These are phyloP conservation scores for Helicostylum pulchrum DNA, from an alignment of 192 early-diverging fungal genomes.

Conservation along the genomic window DNA sequence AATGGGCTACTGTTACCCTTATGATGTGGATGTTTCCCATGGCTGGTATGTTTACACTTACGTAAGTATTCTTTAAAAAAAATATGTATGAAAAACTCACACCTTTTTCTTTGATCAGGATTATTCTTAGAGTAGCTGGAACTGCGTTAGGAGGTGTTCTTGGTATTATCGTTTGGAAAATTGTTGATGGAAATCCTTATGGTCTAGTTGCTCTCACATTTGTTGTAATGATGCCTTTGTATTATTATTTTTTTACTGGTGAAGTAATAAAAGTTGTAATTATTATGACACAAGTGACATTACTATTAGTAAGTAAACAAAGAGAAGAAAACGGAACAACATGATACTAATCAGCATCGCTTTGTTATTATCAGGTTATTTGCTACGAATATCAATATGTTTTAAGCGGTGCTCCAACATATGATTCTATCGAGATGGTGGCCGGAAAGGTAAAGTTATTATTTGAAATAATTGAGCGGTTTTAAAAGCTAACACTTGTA, in stretches of 20 bases:
- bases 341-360: not conserved
- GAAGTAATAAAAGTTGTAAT: conserved; percentile 6
- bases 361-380: conserved; percentile 15
- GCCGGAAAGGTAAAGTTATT: conserved; percentile 31
- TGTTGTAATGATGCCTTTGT: conserved; percentile 20
- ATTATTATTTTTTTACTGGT: conserved; percentile 26
- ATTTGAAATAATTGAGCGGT: not conserved
- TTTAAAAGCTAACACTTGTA: not conserved
- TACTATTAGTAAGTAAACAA: conserved; percentile 16
- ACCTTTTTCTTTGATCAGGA: not conserved
- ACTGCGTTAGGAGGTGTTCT: conserved; percentile 17
- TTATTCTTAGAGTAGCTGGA: conserved; percentile 26
- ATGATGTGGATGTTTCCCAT: conserved; percentile 33
- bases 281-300: conserved; percentile 24
- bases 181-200: conserved; percentile 32
- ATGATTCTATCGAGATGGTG: conserved; percentile 20
- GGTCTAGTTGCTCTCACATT: conserved; percentile 30
- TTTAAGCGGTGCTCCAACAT: not conserved
- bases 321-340: not conserved
- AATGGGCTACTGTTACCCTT: conserved; percentile 37
- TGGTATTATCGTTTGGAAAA: conserved; percentile 33
- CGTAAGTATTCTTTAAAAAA: conserved; percentile 11
- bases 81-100: not conserved
- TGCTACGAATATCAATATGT: conserved; percentile 23
- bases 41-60: conserved; percentile 32